Conservation (phyloP, 768 basidiomycete genomes). For the Terana coerulea region DNA sequence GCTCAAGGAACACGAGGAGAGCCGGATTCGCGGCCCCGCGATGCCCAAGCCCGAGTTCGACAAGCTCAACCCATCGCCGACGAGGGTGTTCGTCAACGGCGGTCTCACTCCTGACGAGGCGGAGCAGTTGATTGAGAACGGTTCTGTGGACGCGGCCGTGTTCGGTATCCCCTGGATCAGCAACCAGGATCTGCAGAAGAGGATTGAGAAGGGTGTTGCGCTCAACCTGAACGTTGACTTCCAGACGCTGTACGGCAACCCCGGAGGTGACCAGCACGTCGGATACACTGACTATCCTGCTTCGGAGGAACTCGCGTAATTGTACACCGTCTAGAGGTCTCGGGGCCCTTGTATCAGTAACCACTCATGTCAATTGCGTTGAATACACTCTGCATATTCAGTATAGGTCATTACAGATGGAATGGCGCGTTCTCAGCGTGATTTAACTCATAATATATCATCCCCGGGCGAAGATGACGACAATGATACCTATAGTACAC, state of each 20-base stretch:
- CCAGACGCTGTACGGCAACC: not conserved
- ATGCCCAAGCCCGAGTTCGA: slow-evolving; percentile 4
- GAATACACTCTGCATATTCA: too few species aligned
- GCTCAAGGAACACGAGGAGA: not conserved
- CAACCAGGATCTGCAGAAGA: slow-evolving; percentile 9
- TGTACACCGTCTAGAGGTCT: too few species aligned
- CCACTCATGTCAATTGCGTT: too few species aligned
- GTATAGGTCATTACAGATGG: too few species aligned
- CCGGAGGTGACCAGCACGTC: not conserved
- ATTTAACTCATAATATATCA: too few species aligned
- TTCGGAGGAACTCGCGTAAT: too few species aligned
- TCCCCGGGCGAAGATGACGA: too few species aligned
- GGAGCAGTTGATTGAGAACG: slow-evolving; percentile 5
- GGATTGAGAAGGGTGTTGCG: slow-evolving; percentile 3
- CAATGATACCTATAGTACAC: too few species aligned
- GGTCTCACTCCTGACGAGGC: slow-evolving; percentile 4
- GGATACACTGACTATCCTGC: not conserved
- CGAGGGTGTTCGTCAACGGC: slow-evolving; percentile 10
- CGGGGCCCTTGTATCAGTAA: too few species aligned
- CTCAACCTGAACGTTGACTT: not conserved
- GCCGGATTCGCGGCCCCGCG: slow-evolving; percentile 2
- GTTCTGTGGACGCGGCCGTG: slow-evolving; percentile 5
- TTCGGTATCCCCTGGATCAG: slow-evolving; percentile 6
- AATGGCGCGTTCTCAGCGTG: too few species aligned
- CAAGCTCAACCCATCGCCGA: slow-evolving; percentile 3